Evolutionary conservation across 73 alveolate genomes (phyloP).

Genomic region (Symbiodinium pilosum): DNA sequence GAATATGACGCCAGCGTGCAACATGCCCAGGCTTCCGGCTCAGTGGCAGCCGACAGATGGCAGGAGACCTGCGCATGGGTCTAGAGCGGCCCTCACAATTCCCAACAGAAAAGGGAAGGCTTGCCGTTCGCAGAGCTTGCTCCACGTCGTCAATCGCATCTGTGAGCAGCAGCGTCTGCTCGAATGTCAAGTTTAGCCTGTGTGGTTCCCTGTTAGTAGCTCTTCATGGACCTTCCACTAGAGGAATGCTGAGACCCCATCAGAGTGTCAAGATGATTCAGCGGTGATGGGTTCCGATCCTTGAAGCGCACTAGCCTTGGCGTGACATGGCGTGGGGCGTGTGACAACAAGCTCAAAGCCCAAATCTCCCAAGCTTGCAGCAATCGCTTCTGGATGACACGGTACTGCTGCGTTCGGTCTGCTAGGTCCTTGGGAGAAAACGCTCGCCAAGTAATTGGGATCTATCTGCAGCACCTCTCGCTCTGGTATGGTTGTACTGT

Average conservation of each 20-base stretch:
- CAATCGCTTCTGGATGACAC: constrained; percentile 96
- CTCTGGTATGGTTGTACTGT: too few species aligned
- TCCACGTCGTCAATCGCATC: constrained; percentile 95
- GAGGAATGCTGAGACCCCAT: not conserved
- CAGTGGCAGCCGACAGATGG: constrained; percentile 95
- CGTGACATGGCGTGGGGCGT: too few species aligned
- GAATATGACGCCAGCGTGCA: too few species aligned
- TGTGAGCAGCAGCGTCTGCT: constrained; percentile 95
- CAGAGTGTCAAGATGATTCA: constrained; percentile 96
- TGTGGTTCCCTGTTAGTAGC: not conserved
- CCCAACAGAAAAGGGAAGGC: not conserved
- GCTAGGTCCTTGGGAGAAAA: constrained; percentile 90
- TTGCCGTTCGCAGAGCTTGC: constrained; percentile 66
- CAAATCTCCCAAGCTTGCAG: not conserved
- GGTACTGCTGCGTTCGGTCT: constrained; percentile 96
- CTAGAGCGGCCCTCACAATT: too few species aligned
- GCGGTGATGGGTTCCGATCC: constrained; percentile 97
- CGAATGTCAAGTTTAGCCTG: constrained; percentile 96
- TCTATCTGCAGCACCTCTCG: too few species aligned
- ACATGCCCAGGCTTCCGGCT: constrained; percentile 14
- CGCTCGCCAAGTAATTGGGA: too few species aligned
- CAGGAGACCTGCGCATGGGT: constrained; percentile 70
- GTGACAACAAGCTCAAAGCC: too few species aligned
- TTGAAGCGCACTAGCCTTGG: constrained; percentile 96
- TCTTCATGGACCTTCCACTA: too few species aligned